Conservation (phyloP, 192 early-diverging fungal genomes). For the Linnemannia elongata region DNA sequence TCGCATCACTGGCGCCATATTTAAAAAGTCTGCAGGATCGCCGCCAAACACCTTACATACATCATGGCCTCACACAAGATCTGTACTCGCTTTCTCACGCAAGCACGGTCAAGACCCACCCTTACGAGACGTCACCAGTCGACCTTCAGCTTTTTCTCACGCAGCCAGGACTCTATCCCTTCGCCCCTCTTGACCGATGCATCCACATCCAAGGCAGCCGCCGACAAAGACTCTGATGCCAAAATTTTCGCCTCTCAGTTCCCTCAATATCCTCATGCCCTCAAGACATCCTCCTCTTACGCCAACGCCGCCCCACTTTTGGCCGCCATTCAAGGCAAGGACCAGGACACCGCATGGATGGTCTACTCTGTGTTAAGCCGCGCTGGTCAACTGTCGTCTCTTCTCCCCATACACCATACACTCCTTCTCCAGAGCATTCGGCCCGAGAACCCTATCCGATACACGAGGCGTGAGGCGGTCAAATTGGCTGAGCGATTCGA, state of each 20-base stretch:
- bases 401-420: constrained; percentile 43
- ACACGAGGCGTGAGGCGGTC: not conserved
- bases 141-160: constrained; percentile 52
- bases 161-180: constrained; percentile 11
- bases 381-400: constrained; percentile 24
- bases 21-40: not conserved
- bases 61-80: constrained; percentile 21
- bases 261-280: constrained; percentile 14
- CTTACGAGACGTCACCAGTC: constrained; percentile 35
- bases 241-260: not conserved
- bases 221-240: not conserved
- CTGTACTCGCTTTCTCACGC: constrained; percentile 23
- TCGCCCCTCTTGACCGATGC: not conserved
- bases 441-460: constrained; percentile 11
- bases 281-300: constrained; percentile 37
- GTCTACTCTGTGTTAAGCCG: constrained; percentile 35
- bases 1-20: not conserved
- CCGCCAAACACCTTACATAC: not conserved
- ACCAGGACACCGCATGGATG: constrained; percentile 55
- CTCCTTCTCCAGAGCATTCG: constrained; percentile 46
- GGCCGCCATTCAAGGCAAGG: constrained; percentile 47
- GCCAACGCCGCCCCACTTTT: constrained; percentile 39
- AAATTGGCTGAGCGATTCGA: constrained; percentile 31
- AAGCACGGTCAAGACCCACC: constrained; percentile 19
- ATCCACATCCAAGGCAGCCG: not conserved